Base-by-base conservation (phyloP, 1,284 basidiomycete genomes). In the Trichosporon ovoides region DNA sequence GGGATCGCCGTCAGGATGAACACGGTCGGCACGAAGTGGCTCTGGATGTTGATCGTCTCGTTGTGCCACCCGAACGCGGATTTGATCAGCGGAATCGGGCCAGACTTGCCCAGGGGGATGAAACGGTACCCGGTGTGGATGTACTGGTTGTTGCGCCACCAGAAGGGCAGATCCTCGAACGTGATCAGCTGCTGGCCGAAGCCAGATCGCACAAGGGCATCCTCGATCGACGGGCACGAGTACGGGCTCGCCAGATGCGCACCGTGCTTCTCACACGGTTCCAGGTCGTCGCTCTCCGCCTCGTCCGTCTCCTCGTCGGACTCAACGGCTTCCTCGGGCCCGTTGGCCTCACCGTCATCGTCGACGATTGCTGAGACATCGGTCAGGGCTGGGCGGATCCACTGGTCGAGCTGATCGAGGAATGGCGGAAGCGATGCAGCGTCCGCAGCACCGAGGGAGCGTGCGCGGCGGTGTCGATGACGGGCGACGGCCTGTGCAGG, bases 31-130 rank as follows among this genome's bases (percentile, higher is more conserved):
- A 92, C 81, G 51, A 89, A 81, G 75, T 95, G 91, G 20, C 89
- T 91, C 77, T 94, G 88, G 65, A 95, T 95, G 75, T 95, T 95
- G 62, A 91, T 89, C 52, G 89, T 91, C 79, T 95, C 92, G 74
- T 95, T 95, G 75, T 95, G 92, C 62, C 87, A 78, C 35, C 82
- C 79, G 64, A 92, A 90, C 19, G 89, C 71, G 19, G 89, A 92
- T 66, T 84, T 76, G 51, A 91, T 60, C 52, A 95, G 83, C 16
- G 75, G 75, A 14, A 78, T 86, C 78, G 43, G 84, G 82, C 89
- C 89, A 85, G 75, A 82, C 80, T 64, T 87, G 53, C 76, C 74
- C 3, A 92, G 79, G 16, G 92, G 91, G 71, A 95, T 94, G 76
- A 94, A 96, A 59, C 89, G 70, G 65, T 96, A 96, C 37, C 91